phyloP scores from a whole-genome alignment of 352 stramenopile genomes.

The Pythium biforme region DNA sequence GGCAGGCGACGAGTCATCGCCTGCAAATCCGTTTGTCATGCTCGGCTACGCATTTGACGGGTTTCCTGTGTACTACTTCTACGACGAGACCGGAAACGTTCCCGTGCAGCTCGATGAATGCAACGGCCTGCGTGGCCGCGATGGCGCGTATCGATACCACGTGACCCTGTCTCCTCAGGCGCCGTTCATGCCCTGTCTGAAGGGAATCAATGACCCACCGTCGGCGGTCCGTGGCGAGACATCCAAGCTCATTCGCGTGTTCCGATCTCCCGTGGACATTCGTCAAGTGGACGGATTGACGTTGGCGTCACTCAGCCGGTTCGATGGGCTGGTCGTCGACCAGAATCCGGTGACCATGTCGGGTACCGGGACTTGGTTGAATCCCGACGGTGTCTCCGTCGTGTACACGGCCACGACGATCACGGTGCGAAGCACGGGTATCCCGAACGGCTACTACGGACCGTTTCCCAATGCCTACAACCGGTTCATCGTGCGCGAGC shows the following conservation, averaged over 20 bases:
- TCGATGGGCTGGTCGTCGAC: conserved; percentile 58
- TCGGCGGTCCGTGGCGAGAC: background rate
- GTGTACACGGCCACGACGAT: conserved; percentile 51
- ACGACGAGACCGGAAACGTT: conserved; percentile 44
- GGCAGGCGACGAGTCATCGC: background rate
- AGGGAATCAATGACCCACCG: conserved; percentile 35
- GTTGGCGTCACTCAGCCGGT: conserved; percentile 40
- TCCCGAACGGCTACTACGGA: conserved; percentile 46
- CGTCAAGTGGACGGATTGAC: conserved; percentile 49
- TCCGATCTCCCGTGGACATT: conserved; percentile 48
- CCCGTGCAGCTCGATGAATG: conserved; percentile 51
- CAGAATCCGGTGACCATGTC: conserved; percentile 32
- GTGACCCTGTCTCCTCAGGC: conserved; percentile 23
- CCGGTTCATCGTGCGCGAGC: conserved; percentile 34
- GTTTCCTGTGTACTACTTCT: conserved; percentile 52
- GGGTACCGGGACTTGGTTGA: conserved; percentile 45
- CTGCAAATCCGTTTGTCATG: conserved; percentile 28
- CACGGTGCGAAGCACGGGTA: conserved; percentile 57
- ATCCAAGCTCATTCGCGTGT: conserved; percentile 33
- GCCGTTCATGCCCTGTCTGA: conserved; percentile 62
- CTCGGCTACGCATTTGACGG: conserved; percentile 68
- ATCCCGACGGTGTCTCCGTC: conserved; percentile 44
- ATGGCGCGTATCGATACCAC: conserved; percentile 64
- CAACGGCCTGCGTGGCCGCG: conserved; percentile 37
- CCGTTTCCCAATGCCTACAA: conserved; percentile 76